These are phyloP conservation scores for Hordeum vulgare DNA, from an alignment of 176 grass and related monocot species.

Conservation along the genomic window DNA sequence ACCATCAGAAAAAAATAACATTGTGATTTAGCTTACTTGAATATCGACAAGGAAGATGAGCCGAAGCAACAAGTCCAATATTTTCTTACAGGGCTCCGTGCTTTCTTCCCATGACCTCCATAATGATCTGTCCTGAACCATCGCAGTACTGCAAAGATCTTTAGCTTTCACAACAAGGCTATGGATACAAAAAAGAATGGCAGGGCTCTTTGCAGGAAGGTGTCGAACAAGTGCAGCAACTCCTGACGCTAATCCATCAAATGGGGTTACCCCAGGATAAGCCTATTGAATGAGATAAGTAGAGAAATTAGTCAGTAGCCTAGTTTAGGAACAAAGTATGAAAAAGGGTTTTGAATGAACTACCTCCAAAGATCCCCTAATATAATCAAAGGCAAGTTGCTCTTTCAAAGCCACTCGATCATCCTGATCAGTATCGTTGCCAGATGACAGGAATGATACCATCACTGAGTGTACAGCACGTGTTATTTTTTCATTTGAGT, in stretches of 20 bases:
- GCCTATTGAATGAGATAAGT: conserved; percentile 32
- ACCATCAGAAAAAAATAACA: background rate
- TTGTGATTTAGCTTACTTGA: conserved; percentile 58
- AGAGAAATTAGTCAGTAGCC: background rate
- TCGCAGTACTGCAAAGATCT: conserved; percentile 47
- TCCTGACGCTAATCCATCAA: conserved; percentile 83
- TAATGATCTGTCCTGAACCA: conserved; percentile 42
- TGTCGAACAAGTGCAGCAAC: conserved; percentile 65
- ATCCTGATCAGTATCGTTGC: conserved; percentile 49
- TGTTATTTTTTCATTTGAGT: conserved; percentile 91
- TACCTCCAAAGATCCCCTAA: conserved; percentile 74
- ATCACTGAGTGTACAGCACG: conserved; percentile 83
- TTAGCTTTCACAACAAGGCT: conserved; percentile 57
- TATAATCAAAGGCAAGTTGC: conserved; percentile 73
- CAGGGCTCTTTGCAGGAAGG: conserved; percentile 71
- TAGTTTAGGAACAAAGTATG: background rate
- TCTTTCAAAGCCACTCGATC: conserved; percentile 68
- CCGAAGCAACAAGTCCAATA: conserved; percentile 61
- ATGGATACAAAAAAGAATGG: conserved; percentile 68
- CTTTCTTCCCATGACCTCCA: conserved; percentile 96
- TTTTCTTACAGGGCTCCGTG: conserved; percentile 78
- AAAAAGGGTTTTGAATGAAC: background rate
- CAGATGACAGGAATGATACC: conserved; percentile 79
- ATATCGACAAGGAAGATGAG: conserved; percentile 88
- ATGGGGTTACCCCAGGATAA: conserved; percentile 69